A percentile compares a stretch with the other conserved stretches of the same genome.
Conservation (phyloP, 129 eudicot species). For the Erigeron canadensis region DNA sequence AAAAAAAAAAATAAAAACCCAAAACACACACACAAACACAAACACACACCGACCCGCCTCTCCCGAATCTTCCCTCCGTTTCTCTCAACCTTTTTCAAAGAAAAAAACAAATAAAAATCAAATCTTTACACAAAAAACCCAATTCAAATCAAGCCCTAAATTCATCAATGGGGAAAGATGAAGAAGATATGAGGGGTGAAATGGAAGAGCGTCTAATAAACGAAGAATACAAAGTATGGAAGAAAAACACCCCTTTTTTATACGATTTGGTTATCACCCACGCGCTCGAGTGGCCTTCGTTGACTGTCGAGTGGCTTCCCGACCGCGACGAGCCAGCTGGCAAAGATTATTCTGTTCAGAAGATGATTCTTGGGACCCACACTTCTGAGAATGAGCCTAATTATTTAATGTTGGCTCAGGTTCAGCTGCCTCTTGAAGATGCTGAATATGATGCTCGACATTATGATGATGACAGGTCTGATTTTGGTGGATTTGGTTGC, state of each 20-base stretch:
- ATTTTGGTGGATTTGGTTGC: conserved; percentile 78
- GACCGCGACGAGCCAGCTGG: conserved; percentile 90
- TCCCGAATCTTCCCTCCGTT: too few species aligned
- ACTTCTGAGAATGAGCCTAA: conserved; percentile 90
- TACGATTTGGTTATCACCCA: conserved; percentile 90
- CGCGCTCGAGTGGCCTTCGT: conserved; percentile 98
- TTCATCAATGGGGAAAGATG: conserved; percentile 39
- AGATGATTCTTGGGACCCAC: conserved; percentile 93
- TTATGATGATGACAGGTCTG: conserved; percentile 70
- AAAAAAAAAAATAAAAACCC: too few species aligned
- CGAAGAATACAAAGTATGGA: conserved; percentile 99
- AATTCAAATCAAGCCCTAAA: conserved; percentile 8
- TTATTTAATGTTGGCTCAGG: conserved; percentile 86
- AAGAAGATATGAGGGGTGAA: conserved; percentile 76
- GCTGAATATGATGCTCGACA: conserved; percentile 87
- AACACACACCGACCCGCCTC: too few species aligned
- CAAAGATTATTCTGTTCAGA: conserved; percentile 86
- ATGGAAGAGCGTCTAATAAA: conserved; percentile 78
- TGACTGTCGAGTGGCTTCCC: conserved; percentile 97
- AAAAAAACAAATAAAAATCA: neutral
- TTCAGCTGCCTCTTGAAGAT: conserved; percentile 84
- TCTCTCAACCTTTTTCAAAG: too few species aligned
- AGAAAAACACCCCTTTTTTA: conserved; percentile 86
- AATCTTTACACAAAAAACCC: neutral
- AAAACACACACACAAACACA: too few species aligned